These are phyloP conservation scores for Lasiosphaeria miniovina DNA, from an alignment of 495 filamentous ascomycete species.

Conservation along the genomic window DNA sequence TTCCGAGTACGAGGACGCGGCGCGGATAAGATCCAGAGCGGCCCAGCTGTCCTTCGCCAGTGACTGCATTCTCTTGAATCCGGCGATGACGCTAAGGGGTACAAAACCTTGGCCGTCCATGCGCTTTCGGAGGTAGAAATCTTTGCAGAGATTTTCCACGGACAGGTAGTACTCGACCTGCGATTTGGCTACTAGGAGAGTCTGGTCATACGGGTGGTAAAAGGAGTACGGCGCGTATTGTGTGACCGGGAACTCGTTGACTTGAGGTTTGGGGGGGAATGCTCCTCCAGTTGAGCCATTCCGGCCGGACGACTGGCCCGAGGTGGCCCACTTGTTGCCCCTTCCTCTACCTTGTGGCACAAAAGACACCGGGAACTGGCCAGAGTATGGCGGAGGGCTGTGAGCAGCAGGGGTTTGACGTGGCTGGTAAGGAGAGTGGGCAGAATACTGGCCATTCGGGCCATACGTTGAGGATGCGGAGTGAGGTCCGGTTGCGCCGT, in stretches of 20 bases:
- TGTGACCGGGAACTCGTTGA: constrained; percentile 18
- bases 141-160: constrained; percentile 92
- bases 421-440: constrained; percentile 21
- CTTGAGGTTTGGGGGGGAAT: constrained; percentile 20
- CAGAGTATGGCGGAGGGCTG: constrained; percentile 22
- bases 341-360: constrained; percentile 24
- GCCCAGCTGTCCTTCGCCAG: constrained; percentile 58
- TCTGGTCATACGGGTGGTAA: constrained; percentile 14
- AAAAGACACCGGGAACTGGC: constrained; percentile 23
- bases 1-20: constrained; percentile 66
- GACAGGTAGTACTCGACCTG: constrained; percentile 98
- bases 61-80: constrained; percentile 78
- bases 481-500: constrained; percentile 14
- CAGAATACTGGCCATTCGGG: constrained; percentile 27
- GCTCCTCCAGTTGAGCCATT: constrained; percentile 19
- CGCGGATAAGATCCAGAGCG: constrained; percentile 63
- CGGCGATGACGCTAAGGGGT: constrained; percentile 68
- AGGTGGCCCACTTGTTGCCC: constrained; percentile 23
- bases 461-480: constrained; percentile 12
- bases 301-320: constrained; percentile 17
- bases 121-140: constrained; percentile 78
- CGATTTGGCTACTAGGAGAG: constrained; percentile 34
- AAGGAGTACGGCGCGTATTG: constrained; percentile 20
- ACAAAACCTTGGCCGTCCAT: constrained; percentile 97
- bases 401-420: constrained; percentile 23